Evolutionary conservation across 164 flowering plant species (phyloP), one percentile per base, ranked within the genome.

Genomic region (Sextonia rubra): DNA sequence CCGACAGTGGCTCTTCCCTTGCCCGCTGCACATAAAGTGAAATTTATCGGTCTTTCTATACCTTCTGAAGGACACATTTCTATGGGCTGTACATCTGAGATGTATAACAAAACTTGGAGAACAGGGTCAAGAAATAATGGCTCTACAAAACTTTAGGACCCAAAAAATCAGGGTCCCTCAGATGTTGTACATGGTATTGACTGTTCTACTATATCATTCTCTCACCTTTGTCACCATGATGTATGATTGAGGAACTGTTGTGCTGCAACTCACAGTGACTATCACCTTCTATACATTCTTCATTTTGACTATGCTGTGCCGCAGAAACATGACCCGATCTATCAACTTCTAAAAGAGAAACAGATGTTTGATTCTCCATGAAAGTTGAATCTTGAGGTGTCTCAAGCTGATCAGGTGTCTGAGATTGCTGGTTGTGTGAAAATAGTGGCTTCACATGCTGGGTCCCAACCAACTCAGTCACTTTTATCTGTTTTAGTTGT

Each of bases 401-500:
- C 63, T 77, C 76, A 30, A 55, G 65, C 61, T 80, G 69, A 24
- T 78, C 75, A 24, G 18, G 24, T 26, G 72, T 60, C 52, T 68
- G 68, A 12, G 71, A 37, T 22, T 64, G 44, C 8, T 76, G 76
- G 52, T 73, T 72, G 6, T 58, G 2, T 49, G 85, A 61, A 29
- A 74, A 60, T 70, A 80, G 66, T 32, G 72, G 27, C 56, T 64
- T 63, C 23, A 77, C 37, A 70, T 72, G 55, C 70, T 27, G 73
- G 12, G 64, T 60, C 12, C 66, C 83, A 11, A 81, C 65, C 66
- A 85, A 73, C 75, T 90, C 92, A 17, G 79, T 82, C 64, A 86
- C 90, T 78, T 90, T 84, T 69, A 89, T 87, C 97, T 89, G 77
- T 56, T 67, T 27, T 3, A 64, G n/a, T 60, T 37, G 25, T 24